Evolutionary conservation across 768 basidiomycete genomes (phyloP), one percentile per base, ranked within the genome.

Genomic region (Coprinopsis sp.): DNA sequence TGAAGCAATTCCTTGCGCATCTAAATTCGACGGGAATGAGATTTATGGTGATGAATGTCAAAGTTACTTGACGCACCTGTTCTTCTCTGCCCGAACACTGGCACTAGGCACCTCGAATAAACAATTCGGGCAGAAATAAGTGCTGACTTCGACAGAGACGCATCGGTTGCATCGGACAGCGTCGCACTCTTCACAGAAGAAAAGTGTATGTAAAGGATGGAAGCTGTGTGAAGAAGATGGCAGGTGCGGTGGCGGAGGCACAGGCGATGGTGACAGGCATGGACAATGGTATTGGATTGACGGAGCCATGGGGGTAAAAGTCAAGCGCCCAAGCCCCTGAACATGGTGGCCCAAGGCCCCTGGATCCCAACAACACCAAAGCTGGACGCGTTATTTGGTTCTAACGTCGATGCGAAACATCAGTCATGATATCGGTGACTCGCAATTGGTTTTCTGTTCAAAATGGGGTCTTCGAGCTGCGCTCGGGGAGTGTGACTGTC

Each of bases 111-210:
- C 96, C 62, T 99, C 96, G 64, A 98, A 99, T 14, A 97, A 74
- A 64, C 96, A 99, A 63, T 95, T 94, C 25, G 96, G 96, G 62
- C 96, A 99, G 64, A 91, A 97, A 64, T 98, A 99, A 33, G 90
- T 91, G 61, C 91, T 89, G 62, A 98, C 88, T 78, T 99, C 96
- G 34, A 91, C 73, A 6, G 84, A 77, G 2, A 95, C 91, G 57
- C 96, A 99, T 53, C 84, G 78, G 62, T 96, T 89, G 61, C 96
- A 99, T 47, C 93, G 74, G 34, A 99, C 79, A 2, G 89, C 86
- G 64, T 98, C 95, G 65, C 96, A 99, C 77, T 98, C 95, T 65
- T 97, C 94, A 64, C 96, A 99, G 64, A 98, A 98, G 66, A 91
- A 96, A 6, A 99, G 80, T 23, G 77, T 78, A 57, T 90, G 79